Base-by-base conservation (phyloP, 768 basidiomycete species). In the Suillus alpinus region DNA sequence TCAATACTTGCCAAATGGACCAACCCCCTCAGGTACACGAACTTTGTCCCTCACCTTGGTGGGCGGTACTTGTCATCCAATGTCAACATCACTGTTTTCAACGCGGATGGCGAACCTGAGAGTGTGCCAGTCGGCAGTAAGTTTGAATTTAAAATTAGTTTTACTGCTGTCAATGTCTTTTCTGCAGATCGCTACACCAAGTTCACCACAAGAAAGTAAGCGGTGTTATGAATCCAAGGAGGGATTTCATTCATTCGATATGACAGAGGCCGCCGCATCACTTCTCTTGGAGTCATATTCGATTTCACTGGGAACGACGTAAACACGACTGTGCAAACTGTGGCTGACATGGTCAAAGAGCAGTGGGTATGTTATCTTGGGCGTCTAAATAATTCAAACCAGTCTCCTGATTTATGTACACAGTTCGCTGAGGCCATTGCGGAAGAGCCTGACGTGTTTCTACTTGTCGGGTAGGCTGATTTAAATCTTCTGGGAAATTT, bases 1-100 rank as follows among this genome's bases (percentile, higher is more conserved):
- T 50, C 49, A 6, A 55, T 26, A 55, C 16, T 37, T 55, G 23
- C 23, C 3, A 39, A 36, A 37, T 37, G 52, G 14, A 18, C 16
- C 9, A 55, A 39, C 16, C 26, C 12, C 36, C 31, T 56, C 59
- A 88, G 84, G 75, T 77, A 88, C 70, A 73, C 78, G 57, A 88
- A 88, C 69, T 89, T 93, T 66, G 85, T 76, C 3, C 87, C 85
- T 3, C 75, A 83, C 50, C 80, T 86, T 72, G 78, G 83, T 8
- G 92, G 89, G 6, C 81, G 86, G 49, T 95, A 94, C 71, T 75
- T 97, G 51, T 86, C 92, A 1, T 91, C 88, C 2, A 96, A 96
- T 67, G 90, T 85, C 59, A 91, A 95, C 75, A 91, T 96, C 69
- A 94, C 92, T 2, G 68, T 89, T 10, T 63, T 79, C 16, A 80